Evolutionary conservation across 2,329 filamentous ascomycete species (phyloP), one percentile per base, ranked within the genome.

Genomic region (Neonectria faginata): DNA sequence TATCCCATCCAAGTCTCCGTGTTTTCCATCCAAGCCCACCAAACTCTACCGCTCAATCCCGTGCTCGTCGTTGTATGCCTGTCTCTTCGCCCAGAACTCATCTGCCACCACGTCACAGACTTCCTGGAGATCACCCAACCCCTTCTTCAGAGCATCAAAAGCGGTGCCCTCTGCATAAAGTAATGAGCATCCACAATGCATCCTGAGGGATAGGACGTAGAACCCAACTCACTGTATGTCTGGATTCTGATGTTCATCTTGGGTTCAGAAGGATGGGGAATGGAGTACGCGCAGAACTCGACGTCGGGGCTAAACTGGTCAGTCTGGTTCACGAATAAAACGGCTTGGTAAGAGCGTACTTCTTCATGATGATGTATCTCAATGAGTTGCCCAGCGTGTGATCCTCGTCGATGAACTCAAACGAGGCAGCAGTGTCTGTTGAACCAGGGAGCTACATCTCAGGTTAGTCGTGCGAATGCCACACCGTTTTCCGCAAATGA

Each of bases 211-310:
- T 14, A 45, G 11, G 20, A n/a, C 9, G 25, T 52, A 33, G 54
- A 48, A 80, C 89, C 77, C 83, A 48, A 80, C 89, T 77, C 83
- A 97, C 95, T 92, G 75, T 96, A 98, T 70, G 95, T 99, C 81
- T 99, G 96, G 67, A 99, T 98, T 74, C 96, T 89, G 67, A 99
- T 84, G 76, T 98, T 97, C 95, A 99, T 97, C 82, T 97, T 96
- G 44, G 90, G 84, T 80, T 99, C 96, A 42, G 94, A 97, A 55
- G 96, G 96, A 81, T 99, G 96, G 31, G 96, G 96, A 66, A 99
- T 98, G 8, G 95, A 93, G 80, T 99, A 99, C 66, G 95, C 96
- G 80, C 96, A 98, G 81, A 99, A 97, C 79, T 99, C 96, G 65
- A 99, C 96, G 68, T 96, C 89, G 31, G 96, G 95, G 79, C 95